These are phyloP conservation scores for Prunus kanzakura DNA, from an alignment of 306 rosid genomes.

Conservation along the genomic window DNA sequence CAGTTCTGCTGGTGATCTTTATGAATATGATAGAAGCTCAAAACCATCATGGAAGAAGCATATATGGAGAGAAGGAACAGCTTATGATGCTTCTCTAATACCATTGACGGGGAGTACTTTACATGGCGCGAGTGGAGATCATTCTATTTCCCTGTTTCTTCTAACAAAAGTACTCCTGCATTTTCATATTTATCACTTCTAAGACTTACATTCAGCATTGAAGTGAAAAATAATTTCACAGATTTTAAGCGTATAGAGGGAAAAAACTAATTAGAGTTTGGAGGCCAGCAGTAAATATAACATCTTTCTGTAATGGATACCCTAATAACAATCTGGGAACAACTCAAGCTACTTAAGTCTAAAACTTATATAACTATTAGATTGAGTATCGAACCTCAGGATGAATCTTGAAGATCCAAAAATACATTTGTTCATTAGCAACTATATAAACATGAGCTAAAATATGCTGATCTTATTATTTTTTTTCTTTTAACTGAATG, in stretches of 20 bases:
- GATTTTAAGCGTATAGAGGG: neutral
- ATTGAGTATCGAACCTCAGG: neutral
- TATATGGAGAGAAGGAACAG: constrained; percentile 60
- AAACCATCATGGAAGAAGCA: constrained; percentile 93
- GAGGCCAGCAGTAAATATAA: neutral
- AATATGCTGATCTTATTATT: too few relatives aligned
- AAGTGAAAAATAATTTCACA: neutral
- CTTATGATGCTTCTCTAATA: constrained; percentile 40
- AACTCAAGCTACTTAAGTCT: neutral
- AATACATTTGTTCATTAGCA: neutral
- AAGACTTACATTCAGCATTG: neutral
- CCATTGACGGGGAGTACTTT: constrained; percentile 54
- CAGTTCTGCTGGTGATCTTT: constrained; percentile 87
- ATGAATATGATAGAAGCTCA: constrained; percentile 71
- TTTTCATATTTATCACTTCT: neutral
- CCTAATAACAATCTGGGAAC: neutral
- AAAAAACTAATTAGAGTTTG: neutral
- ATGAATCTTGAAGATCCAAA: neutral
- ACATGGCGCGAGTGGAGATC: constrained; percentile 57
- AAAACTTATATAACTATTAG: neutral
- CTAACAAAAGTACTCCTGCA: constrained; percentile 66
- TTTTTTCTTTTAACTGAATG: neutral
- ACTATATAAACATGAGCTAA: too few relatives aligned
- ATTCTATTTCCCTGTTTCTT: constrained; percentile 79
- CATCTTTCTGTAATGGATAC: neutral